These are phyloP conservation scores for Anaeramoeba flamelloides DNA, from an alignment of 78 protist genomes.

Conservation along the genomic window DNA sequence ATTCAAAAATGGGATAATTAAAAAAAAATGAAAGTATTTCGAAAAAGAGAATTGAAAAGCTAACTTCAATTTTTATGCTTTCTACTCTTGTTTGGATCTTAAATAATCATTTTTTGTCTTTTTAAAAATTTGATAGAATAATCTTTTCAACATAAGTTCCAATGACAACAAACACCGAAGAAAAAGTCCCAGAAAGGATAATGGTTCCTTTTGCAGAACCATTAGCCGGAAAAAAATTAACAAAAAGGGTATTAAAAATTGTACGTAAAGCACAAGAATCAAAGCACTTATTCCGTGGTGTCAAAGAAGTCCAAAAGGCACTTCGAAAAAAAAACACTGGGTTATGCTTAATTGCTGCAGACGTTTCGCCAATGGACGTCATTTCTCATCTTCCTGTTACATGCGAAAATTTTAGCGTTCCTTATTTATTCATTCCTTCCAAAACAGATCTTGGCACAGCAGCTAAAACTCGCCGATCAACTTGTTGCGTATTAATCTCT, in stretches of 20 bases:
- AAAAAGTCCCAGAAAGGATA: too few species aligned
- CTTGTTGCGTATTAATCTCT: too few species aligned
- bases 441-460: constrained; percentile 78
- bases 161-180: too few species aligned
- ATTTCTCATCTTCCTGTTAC: constrained; percentile 75
- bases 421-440: constrained; percentile 69
- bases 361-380: constrained; percentile 86
- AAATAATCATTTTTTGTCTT: too few species aligned
- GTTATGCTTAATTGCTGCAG: constrained; percentile 72
- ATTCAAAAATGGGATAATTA: too few species aligned
- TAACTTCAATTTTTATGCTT: too few species aligned
- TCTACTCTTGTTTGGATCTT: too few species aligned
- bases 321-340: constrained; percentile 39
- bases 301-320: constrained; percentile 77
- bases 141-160: too few species aligned
- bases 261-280: constrained; percentile 36
- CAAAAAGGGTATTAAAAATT: constrained; percentile 55
- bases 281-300: constrained; percentile 63
- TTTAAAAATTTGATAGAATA: too few species aligned
- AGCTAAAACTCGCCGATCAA: constrained; percentile 71
- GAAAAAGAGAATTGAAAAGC: too few species aligned
- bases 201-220: constrained; percentile 71
- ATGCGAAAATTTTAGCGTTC: constrained; percentile 60
- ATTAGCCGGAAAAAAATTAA: constrained; percentile 53
- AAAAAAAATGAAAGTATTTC: too few species aligned